A percentile compares a stretch with the other conserved stretches of the same genome.
Evolutionary conservation across 2,329 filamentous ascomycete genomes (phyloP).

Genomic region (Fusarium penzigii): DNA sequence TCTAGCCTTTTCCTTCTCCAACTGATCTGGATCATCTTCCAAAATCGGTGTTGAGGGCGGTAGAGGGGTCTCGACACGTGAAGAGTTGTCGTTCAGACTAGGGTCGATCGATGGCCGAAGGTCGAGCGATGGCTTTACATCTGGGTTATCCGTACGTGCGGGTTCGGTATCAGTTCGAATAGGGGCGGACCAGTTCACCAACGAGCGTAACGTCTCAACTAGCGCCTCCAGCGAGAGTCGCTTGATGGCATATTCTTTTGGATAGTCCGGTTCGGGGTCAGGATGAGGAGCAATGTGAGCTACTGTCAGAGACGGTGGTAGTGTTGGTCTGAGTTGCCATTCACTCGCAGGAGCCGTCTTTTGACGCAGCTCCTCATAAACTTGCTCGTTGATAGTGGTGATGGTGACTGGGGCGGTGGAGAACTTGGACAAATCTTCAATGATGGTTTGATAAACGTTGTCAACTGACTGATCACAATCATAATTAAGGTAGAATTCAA

Average conservation of each 20-base stretch:
- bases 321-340: constrained; percentile 82
- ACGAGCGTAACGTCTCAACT: constrained; percentile 82
- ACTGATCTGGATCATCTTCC: constrained; percentile 88
- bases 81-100: constrained; percentile 58
- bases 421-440: constrained; percentile 89
- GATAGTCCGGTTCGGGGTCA: constrained; percentile 69
- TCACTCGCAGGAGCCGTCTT: constrained; percentile 65
- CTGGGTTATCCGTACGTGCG: constrained; percentile 31
- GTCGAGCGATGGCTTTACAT: constrained; percentile 41
- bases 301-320: constrained; percentile 84
- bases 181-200: constrained; percentile 85
- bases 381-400: constrained; percentile 76
- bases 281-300: constrained; percentile 66
- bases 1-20: constrained; percentile 92
- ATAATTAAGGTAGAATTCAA: constrained; percentile 97
- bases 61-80: constrained; percentile 59
- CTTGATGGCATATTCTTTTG: constrained; percentile 89
- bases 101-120: constrained; percentile 70
- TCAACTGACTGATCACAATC: constrained; percentile 95
- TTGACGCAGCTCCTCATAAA: constrained; percentile 77
- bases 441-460: constrained; percentile 94
- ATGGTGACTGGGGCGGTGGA: constrained; percentile 78
- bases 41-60: constrained; percentile 66
- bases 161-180: constrained; percentile 57
- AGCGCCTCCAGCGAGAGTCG: constrained; percentile 84